Evolutionary conservation across 176 grass and related monocot species (phyloP).

Genomic region (Secale cereale): DNA sequence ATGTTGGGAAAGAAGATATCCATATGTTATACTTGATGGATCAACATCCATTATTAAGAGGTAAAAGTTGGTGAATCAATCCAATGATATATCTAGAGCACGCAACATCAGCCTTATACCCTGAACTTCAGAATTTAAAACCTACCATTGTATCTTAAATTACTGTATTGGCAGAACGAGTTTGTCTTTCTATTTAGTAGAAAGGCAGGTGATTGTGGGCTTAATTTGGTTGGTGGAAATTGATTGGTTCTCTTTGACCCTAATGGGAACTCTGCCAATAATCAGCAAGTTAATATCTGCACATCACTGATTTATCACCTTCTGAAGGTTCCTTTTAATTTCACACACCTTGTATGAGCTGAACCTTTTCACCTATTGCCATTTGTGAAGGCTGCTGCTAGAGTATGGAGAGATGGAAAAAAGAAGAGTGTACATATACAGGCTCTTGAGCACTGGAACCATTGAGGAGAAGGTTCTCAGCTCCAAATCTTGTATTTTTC

Average conservation of each 20-base stretch:
- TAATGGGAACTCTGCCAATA: conserved; percentile 94
- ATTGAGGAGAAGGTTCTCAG: no score
- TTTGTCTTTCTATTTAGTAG: conserved; percentile 91
- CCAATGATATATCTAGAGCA: conserved; percentile 86
- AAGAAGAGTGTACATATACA: no score
- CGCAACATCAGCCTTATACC: conserved; percentile 5
- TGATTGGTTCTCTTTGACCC: conserved; percentile 92
- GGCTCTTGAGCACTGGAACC: no score
- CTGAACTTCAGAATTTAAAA: conserved; percentile 1
- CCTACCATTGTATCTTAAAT: conserved; percentile 20
- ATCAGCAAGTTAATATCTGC: conserved; percentile 76
- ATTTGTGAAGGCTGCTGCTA: no score
- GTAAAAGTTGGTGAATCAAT: conserved; percentile 86
- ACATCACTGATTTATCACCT: background rate
- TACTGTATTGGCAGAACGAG: conserved; percentile 62
- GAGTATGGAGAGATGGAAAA: no score
- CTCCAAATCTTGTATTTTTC: no score
- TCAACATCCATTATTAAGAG: conserved; percentile 90
- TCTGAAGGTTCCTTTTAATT: conserved; percentile 16
- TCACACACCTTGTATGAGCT: background rate
- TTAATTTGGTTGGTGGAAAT: conserved; percentile 97
- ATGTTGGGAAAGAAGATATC: conserved; percentile 93
- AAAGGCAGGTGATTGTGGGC: conserved; percentile 95
- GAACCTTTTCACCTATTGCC: background rate
- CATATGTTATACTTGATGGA: conserved; percentile 85